Conservation (phyloP, 139 green algal genomes). For the Chlorella sp. region DNA sequence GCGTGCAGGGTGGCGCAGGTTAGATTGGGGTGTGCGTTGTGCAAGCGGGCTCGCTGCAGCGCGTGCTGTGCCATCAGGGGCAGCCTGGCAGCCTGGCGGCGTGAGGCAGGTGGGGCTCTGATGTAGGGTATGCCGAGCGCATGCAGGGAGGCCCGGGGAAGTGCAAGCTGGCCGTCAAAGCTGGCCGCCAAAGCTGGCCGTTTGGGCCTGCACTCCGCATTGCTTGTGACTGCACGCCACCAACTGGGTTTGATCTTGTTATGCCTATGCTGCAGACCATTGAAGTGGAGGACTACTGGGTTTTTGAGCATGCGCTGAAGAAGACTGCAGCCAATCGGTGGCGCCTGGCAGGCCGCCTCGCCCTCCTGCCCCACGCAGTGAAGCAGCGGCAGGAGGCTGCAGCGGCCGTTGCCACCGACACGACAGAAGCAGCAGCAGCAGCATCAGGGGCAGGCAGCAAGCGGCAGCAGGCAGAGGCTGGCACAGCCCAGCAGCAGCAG, state of each 20-base stretch:
- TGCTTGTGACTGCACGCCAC: not conserved
- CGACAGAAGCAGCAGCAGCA: not conserved
- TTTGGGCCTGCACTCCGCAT: too few species aligned
- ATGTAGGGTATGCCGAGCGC: too few species aligned
- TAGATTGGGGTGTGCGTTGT: too few species aligned
- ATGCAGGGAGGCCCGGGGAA: too few species aligned
- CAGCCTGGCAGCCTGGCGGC: too few species aligned
- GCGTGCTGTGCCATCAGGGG: too few species aligned
- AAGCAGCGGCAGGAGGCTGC: not conserved
- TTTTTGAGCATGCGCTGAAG: conserved; percentile 57
- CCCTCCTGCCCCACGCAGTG: not conserved
- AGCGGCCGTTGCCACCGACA: not conserved
- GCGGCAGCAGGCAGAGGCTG: not conserved
- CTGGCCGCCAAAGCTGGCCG: too few species aligned
- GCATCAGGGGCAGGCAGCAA: not conserved
- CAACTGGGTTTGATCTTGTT: not conserved
- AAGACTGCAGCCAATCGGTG: conserved; percentile 36
- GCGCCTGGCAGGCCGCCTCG: conserved; percentile 41
- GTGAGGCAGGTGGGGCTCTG: too few species aligned
- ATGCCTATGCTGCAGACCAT: not conserved
- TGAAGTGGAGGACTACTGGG: conserved; percentile 57
- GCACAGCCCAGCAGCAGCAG: conserved; percentile 15
- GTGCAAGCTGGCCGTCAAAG: too few species aligned
- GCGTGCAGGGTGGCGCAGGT: too few species aligned
- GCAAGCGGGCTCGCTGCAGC: too few species aligned